Evolutionary conservation across 164 flowering plant species (phyloP).

Genomic region (Tinospora cordifolia): DNA sequence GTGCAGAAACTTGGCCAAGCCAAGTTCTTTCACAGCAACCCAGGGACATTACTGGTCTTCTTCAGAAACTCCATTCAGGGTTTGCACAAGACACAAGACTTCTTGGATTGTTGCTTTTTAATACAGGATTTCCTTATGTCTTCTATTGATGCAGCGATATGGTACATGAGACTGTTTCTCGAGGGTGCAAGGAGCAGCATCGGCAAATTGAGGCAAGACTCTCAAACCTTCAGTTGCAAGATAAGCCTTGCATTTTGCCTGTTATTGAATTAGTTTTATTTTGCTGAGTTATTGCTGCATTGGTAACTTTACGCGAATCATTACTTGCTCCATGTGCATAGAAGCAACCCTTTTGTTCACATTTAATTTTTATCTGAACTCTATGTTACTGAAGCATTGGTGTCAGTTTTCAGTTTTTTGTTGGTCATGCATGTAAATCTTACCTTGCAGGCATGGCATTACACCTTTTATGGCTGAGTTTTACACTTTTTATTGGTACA

Average conservation of each 20-base stretch:
- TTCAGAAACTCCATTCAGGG: constrained; percentile 97
- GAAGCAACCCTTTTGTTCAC: background rate
- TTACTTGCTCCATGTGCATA: background rate
- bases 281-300: background rate
- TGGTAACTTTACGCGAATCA: background rate
- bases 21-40: constrained; percentile 88
- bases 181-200: constrained; percentile 95
- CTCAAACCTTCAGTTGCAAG: constrained; percentile 2
- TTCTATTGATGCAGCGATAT: constrained; percentile 45
- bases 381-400: no score
- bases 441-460: background rate
- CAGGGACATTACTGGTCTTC: constrained; percentile 61
- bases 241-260: background rate
- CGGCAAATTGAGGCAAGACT: constrained; percentile 79
- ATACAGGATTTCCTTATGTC: constrained; percentile 4
- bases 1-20: constrained; percentile 82
- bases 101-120: background rate
- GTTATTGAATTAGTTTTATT: background rate
- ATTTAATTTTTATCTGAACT: no score
- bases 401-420: background rate
- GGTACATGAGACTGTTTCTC: constrained; percentile 79
- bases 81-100: constrained; percentile 17
- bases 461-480: background rate
- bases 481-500: background rate
- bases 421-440: background rate